Evolutionary conservation across 208 protist genomes (phyloP).

Genomic region (Naegleria lovaniensis): DNA sequence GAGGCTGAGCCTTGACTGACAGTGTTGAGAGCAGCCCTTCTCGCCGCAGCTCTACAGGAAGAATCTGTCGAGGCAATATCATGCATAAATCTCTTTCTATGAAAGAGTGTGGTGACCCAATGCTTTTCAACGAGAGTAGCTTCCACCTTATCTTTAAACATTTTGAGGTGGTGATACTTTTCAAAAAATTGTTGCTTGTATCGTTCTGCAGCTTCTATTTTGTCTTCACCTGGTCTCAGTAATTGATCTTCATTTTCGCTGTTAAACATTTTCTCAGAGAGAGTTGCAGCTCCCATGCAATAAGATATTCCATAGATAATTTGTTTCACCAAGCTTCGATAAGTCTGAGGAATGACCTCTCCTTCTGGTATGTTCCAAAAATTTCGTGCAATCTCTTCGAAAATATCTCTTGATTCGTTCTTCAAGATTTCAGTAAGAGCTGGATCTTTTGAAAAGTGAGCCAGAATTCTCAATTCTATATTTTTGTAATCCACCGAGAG

Average conservation of each 20-base stretch:
- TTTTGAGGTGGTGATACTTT: slow-evolving; percentile 58
- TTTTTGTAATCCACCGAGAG: slow-evolving; percentile 43
- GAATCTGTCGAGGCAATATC: slow-evolving; percentile 43
- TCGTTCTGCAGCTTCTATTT: slow-evolving; percentile 28
- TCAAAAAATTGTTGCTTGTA: slow-evolving; percentile 53
- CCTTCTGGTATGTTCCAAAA: neutral
- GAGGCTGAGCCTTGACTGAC: slow-evolving; percentile 44
- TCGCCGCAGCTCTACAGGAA: slow-evolving; percentile 48
- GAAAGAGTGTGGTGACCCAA: slow-evolving; percentile 41
- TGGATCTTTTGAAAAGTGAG: slow-evolving; percentile 39
- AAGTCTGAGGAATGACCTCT: slow-evolving; percentile 29
- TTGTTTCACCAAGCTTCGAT: slow-evolving; percentile 40
- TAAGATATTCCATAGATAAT: slow-evolving; percentile 50
- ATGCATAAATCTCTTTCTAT: slow-evolving; percentile 38
- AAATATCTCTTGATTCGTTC: slow-evolving; percentile 29
- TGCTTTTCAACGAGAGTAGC: slow-evolving; percentile 28
- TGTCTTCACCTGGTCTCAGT: neutral
- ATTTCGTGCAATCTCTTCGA: slow-evolving; percentile 30
- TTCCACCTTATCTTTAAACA: slow-evolving; percentile 49
- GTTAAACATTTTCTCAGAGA: slow-evolving; percentile 32
- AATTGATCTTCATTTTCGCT: neutral
- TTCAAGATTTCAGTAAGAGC: slow-evolving; percentile 26
- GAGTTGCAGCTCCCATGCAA: slow-evolving; percentile 52
- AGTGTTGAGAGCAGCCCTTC: slow-evolving; percentile 59
- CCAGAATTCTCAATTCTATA: slow-evolving; percentile 45